Evolutionary conservation across 257 asterid genomes (phyloP), one percentile per base, ranked within the genome.

Genomic region (Craterostigma plantagineum): DNA sequence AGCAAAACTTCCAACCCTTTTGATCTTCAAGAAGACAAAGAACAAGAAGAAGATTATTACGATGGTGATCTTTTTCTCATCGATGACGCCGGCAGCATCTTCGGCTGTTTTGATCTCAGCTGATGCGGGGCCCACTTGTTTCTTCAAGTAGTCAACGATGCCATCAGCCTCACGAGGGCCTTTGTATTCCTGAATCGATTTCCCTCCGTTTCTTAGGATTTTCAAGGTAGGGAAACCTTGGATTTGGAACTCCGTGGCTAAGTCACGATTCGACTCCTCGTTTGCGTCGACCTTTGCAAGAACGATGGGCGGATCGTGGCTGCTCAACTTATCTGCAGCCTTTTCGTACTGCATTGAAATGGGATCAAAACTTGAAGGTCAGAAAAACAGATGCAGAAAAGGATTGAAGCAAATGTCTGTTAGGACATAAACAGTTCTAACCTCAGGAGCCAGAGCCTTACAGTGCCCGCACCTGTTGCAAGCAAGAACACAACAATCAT

Each of bases 401-500:
- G 7, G 11, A 14, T 4, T 3, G n/a, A 3, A 7, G 18, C 8
- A 3, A 36, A 0, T 30, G 13, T 12, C 0, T 30, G 18, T 17
- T 23, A 46, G 27, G 16, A 16, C 23, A 50, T 36, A 34, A 38
- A 16, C 40, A 42, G 41, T 30, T 30, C 8, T 48, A 63, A 87
- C 97, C 97, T 87, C 98, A 4, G 98, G 98, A 18, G 92, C 95
- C 27, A 87, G 93, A 36, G 74, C 49, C 72, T 82, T 61, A 53
- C 98, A 87, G 48, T 79, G 93, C 1, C 98, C 98, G 60, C 97
- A 87, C 97, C 97, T 87, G 77, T 59, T 35, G 39, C 50, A 70
- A 18, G 13, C 16, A 18, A 18, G 17, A 44, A 1, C 11, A 38
- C 17, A 39, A 37, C 49, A 42, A 53, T 35, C 30, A 23, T 23